Base-by-base conservation (phyloP, 495 filamentous ascomycete species). In the Sordaria brevicollis region DNA sequence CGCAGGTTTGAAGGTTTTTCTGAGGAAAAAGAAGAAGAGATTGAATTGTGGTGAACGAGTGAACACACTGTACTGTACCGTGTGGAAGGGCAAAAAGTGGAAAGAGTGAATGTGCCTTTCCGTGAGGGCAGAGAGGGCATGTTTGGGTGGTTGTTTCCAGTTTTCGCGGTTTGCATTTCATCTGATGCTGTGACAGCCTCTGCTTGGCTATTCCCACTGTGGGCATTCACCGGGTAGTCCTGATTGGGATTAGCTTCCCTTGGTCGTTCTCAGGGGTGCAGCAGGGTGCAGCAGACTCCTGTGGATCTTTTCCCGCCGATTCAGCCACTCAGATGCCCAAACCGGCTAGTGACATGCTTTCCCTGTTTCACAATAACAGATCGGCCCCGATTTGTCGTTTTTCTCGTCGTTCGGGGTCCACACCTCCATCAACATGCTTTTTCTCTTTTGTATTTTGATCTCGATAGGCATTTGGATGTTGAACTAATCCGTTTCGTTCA, bases 361-460 rank as follows among this genome's bases (percentile, higher is more conserved):
- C 41, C 69, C 62, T 67, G 71, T 73, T 73, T 73, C 71, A 73
- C 62, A n/a, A 29, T 25, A 54, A 54, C 19, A 54, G 43, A 54
- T 54, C 19, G 43, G 25, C 21, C 43, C 43, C 43, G 21, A 54
- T 54, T 54, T 29, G 43, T 29, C 43, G 10, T 25, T 13, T 43
- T 6, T 25, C 0, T 49, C 19, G 21, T 21, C 25, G 43, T 13
- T 29, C 21, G 43, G 43, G 43, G 43, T 29, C 43, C 43, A 29
- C 43, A 54, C 43, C 43, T 54, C 19, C 21, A 25, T 54, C 43
- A 54, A 21, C 19, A n/a, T 54, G 43, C 19, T 13, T 25, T 54
- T 54, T 21, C 19, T 21, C 13, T 25, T 11, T 54, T 25, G 5
- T 4, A 19, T 11, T 43, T 49, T 3, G n/a, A n/a, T n/a, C n/a